Evolutionary conservation across 2,329 filamentous ascomycete species (phyloP), one percentile per base, ranked within the genome.

Genomic region (Pestalotiopsis sp.): DNA sequence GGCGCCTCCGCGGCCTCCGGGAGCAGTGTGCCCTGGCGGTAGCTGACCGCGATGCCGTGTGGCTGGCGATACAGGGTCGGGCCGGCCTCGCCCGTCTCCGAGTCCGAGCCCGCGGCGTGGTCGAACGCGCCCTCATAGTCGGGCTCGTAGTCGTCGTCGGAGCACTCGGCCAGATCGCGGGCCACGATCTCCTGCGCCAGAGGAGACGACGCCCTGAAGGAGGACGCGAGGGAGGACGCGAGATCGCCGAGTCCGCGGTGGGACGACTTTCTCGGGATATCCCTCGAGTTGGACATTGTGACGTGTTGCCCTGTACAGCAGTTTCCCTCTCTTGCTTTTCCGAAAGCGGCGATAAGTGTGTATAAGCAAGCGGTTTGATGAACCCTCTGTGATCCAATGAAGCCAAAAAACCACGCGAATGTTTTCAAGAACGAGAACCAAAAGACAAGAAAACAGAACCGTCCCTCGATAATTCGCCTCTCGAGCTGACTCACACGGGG

Each of bases 1-100:
- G 83, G 79, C 61, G 85, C 83, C 20, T 83, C 81, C 14, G 80
- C 68, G 10, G 76, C 76, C 61, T 84, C 83, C 4, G 89, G 88
- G 30, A 93, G 86, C 68, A 97, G 84, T 4, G 91, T 87, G 3
- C 91, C 90, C 66, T 93, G 85, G 1, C 89, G 86, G 26, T 91
- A 90, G 13, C 91, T 92, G 68, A 88, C 92, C 38, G 91, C 90
- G 57, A 96, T 90, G 75, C 91, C 92, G 72, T 89, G 92, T 1
- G 94, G 93, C 59, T 94, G 88, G 66, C 92, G 89, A 80, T 96
- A 97, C 73, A 84, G 85, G 75, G 79, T 82, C 66, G 81, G 85
- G n/a, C 80, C 80, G 20, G 76, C 74, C 11, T 80, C 80, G 58
- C 83, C 79, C 4, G 76, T 71, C 4, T 78, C 79, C 2, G 73